A percentile compares a stretch with the other conserved stretches of the same genome.
Conservation (phyloP, 2,329 filamentous ascomycete species). For the Cladosporium velox region DNA sequence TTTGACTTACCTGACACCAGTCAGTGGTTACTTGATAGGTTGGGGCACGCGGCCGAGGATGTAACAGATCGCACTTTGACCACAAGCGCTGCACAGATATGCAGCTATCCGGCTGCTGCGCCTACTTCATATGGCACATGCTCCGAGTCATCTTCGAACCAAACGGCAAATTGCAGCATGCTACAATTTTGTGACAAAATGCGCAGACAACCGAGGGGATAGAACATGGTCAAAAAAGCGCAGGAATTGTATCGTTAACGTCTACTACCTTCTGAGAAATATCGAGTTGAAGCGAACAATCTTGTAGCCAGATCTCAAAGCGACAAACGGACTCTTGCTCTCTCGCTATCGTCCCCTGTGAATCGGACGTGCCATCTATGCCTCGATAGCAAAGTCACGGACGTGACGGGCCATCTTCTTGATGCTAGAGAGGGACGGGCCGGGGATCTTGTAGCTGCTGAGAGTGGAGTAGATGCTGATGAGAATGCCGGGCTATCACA, state of each 20-base stretch:
- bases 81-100: background rate
- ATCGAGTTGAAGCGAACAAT: background rate
- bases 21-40: background rate
- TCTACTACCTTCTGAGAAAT: background rate
- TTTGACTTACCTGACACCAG: background rate
- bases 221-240: background rate
- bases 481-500: constrained; percentile 51
- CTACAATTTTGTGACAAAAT: background rate
- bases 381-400: constrained; percentile 16
- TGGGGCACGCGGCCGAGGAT: background rate
- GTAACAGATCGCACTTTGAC: background rate
- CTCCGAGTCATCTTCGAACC: background rate
- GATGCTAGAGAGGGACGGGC: constrained; percentile 43
- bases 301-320: background rate
- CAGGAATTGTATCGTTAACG: background rate
- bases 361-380: background rate
- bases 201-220: background rate
- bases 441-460: constrained; percentile 53
- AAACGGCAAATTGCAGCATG: background rate
- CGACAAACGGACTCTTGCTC: background rate
- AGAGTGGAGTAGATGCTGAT: constrained; percentile 60
- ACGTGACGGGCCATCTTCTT: constrained; percentile 22
- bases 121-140: background rate
- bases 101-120: background rate
- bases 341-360: background rate